Conservation (phyloP, 352 stramenopile species). For the Phytophthora pisi region DNA sequence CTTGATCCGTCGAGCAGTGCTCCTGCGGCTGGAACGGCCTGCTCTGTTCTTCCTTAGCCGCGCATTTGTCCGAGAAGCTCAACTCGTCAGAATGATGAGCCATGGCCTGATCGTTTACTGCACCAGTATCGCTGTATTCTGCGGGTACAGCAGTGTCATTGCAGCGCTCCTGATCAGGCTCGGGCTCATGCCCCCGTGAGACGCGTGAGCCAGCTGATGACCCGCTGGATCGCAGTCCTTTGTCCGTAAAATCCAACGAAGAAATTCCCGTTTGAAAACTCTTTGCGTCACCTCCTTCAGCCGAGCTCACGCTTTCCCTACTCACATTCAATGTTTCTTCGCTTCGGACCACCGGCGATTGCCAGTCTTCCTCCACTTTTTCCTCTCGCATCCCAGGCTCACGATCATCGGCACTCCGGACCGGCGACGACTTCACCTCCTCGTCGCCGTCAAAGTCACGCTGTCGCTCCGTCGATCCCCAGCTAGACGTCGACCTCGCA, state of each 20-base stretch:
- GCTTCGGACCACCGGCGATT: neutral
- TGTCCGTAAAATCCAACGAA: neutral
- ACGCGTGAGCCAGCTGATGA: neutral
- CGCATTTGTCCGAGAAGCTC: neutral
- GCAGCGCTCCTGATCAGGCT: too few species aligned
- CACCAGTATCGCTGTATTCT: neutral
- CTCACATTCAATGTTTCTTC: constrained; percentile 2
- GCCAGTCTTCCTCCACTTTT: neutral
- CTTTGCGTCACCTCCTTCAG: neutral
- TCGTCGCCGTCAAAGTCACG: constrained; percentile 4
- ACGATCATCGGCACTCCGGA: neutral
- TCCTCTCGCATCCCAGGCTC: neutral
- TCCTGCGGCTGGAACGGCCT: neutral
- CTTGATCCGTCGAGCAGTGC: neutral
- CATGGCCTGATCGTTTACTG: neutral
- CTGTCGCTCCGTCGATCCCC: neutral
- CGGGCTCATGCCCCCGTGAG: neutral
- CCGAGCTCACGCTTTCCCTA: neutral
- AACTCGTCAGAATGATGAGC: neutral
- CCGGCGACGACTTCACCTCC: neutral
- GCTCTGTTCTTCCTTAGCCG: constrained; percentile 10
- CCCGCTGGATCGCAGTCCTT: neutral
- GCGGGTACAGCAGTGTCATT: neutral
- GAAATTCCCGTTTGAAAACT: too few species aligned
- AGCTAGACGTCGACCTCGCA: constrained; percentile 6